Evolutionary conservation across 2,329 filamentous ascomycete genomes (phyloP), one percentile per base, ranked within the genome.

Genomic region (Ophiobolus disseminans): DNA sequence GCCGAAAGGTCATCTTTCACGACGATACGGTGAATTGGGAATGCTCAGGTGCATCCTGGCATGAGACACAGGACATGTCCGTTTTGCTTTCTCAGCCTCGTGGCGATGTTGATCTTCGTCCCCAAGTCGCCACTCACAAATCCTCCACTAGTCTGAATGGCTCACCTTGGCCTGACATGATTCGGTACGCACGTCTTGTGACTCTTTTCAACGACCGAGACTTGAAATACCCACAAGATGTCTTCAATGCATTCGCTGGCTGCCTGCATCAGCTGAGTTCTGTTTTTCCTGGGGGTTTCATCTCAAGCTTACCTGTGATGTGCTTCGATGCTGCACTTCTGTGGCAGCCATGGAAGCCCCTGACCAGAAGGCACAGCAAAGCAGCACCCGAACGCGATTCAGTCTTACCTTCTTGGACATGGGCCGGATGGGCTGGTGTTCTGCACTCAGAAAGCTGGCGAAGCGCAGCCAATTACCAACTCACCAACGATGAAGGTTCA

Each of bases 311-410:
- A 4, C 62, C 63, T 2, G 39, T 40, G 22, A 48, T 62, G 36
- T 57, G 44, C 32, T 63, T 66, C 25, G 57, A 65, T 17, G 47
- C 51, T 6, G 53, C 58, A 1, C 47, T 66, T 2, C 38, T 58
- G 0, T 66, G 57, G 62, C 50, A 58, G 23, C 55, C 55, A 17
- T 58, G 43, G 43, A 36, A 19, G 9, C 19, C 17, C 11, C n/a
- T 52, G 39, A 25, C 23, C n/a, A 50, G 50, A 19, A 34, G 57
- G 26, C 32, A 48, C 25, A 14, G 37, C 17, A 6, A 47, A 22
- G 39, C 28, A 49, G 9, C 35, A 7, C 19, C 37, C 23, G 13
- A 16, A 32, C 16, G 22, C 19, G 41, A 55, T 6, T 30, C 38
- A 0, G 10, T 32, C 3, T 23, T 51, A 16, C 53, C 55, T 4